These are phyloP conservation scores for Podospora anserina DNA, from an alignment of 495 filamentous ascomycete genomes.

Conservation along the genomic window DNA sequence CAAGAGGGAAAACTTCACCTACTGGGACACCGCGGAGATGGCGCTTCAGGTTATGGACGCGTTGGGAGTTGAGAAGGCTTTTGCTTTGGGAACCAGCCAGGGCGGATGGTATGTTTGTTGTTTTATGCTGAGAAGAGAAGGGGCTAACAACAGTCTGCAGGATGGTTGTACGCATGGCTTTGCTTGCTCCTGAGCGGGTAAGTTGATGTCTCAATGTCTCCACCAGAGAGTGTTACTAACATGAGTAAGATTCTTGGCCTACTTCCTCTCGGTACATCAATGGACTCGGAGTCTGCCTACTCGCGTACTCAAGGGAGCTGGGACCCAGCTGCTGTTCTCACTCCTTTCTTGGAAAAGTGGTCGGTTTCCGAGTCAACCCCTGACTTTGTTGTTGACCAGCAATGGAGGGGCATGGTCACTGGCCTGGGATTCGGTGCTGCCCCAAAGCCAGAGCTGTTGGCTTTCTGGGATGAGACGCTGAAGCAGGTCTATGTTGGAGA, in stretches of 20 bases:
- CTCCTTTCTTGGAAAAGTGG: conserved; percentile 47
- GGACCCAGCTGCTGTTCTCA: conserved; percentile 47
- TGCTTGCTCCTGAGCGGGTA: conserved; percentile 56
- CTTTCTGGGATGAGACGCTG: conserved; percentile 54
- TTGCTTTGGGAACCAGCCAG: conserved; percentile 59
- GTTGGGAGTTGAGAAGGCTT: conserved; percentile 54
- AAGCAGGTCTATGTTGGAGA: conserved; percentile 57
- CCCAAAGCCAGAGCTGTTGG: conserved; percentile 36
- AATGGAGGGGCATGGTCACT: conserved; percentile 53
- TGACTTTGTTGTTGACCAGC: conserved; percentile 54
- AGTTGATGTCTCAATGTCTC: conserved; percentile 19
- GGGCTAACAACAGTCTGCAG: not conserved
- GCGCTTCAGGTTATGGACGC: conserved; percentile 46
- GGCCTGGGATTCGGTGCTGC: conserved; percentile 55
- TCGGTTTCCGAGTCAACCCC: conserved; percentile 41
- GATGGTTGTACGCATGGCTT: conserved; percentile 58
- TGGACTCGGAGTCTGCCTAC: conserved; percentile 58
- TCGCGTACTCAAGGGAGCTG: conserved; percentile 55
- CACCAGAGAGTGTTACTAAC: not conserved
- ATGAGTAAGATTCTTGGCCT: conserved; percentile 50
- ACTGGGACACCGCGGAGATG: conserved; percentile 55
- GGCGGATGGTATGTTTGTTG: conserved; percentile 48
- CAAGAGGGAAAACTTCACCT: conserved; percentile 47
- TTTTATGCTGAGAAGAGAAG: not conserved
- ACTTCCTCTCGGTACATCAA: conserved; percentile 59